Evolutionary conservation across 75 land plant genomes (phyloP), one percentile per base, ranked within the genome.

Genomic region (Pseudotsuga menziesii): DNA sequence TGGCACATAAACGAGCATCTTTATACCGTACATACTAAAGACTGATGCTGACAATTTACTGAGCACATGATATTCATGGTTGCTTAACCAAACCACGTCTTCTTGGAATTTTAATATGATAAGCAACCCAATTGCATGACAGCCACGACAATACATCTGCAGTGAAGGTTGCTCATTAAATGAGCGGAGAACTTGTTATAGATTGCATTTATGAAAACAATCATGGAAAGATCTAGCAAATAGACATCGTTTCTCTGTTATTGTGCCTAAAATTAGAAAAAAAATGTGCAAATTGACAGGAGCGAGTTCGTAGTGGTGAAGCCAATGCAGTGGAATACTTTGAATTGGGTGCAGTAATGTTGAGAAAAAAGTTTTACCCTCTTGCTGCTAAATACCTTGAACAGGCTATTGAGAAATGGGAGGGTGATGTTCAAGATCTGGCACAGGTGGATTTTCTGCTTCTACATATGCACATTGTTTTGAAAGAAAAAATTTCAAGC

Each of bases 321-420:
- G 98, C 98, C 20, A 75, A 79, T 69, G 90, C 95, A 32, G 88
- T 91, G 16, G 99, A 85, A 74, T 86, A 83, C 57, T 97, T 94
- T 88, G 99, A 97, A 82, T 92, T 97, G 66, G 99, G 99, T 27
- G 99, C 99, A 14, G 93, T 97, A 39, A 97, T 97, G 99, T 75
- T 97, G 82, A 93, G 99, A 63, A 97, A 96, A 78, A 97, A 97
- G 76, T 91, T 91, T 70, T 94, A 86, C 67, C 88, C 90, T 23
- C 91, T 92, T 79, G 98, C 99, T 36, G 85, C 78, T 23, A 97
- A 89, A 75, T 97, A 92, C 77, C 81, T 97, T 79, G 85, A 87
- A 59, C 89, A 91, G 77, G 99, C 99, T 20, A 94, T 97, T 58
- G 88, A 90, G 76, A 97, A 94, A 78, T 97, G 99, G 99, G 99